Evolutionary conservation across 345 rosid genomes (phyloP).

Genomic region (Cardamine chenopodiifolia): DNA sequence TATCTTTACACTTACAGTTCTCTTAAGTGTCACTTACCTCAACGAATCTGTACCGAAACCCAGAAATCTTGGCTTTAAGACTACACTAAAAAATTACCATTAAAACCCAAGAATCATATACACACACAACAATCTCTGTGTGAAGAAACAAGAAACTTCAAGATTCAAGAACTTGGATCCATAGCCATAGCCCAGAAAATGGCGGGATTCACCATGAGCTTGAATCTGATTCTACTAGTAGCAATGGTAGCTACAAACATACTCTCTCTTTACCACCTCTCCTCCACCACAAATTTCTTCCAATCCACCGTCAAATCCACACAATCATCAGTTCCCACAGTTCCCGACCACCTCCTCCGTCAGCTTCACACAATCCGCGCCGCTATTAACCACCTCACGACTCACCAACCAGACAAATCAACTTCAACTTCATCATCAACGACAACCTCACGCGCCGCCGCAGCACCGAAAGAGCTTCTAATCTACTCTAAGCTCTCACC

Average conservation of each 20-base stretch:
- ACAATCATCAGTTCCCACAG: slow-evolving; percentile 47
- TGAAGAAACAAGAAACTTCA: background rate
- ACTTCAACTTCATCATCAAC: background rate
- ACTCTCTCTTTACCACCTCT: slow-evolving; percentile 94
- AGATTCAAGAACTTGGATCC: slow-evolving; percentile 30
- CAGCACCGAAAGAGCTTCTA: slow-evolving; percentile 79
- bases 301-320: slow-evolving; percentile 58
- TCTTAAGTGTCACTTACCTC: slow-evolving; percentile 29
- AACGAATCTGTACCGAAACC: slow-evolving; percentile 9
- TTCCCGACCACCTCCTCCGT: slow-evolving; percentile 81
- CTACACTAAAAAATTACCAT: background rate
- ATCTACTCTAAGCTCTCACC: slow-evolving; percentile 76
- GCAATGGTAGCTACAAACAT: slow-evolving; percentile 98
- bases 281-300: slow-evolving; percentile 57
- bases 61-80: slow-evolving; percentile 27
- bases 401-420: slow-evolving; percentile 58
- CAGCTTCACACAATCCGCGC: slow-evolving; percentile 92
- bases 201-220: slow-evolving; percentile 92
- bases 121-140: no score
- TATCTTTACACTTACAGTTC: slow-evolving; percentile 17
- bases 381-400: slow-evolving; percentile 86
- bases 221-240: slow-evolving; percentile 73
- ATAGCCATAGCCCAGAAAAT: background rate
- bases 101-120: background rate
- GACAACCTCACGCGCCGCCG: slow-evolving; percentile 38